Evolutionary conservation across 2,329 filamentous ascomycete species (phyloP), one percentile per base, ranked within the genome.

Genomic region (Nemania serpens): DNA sequence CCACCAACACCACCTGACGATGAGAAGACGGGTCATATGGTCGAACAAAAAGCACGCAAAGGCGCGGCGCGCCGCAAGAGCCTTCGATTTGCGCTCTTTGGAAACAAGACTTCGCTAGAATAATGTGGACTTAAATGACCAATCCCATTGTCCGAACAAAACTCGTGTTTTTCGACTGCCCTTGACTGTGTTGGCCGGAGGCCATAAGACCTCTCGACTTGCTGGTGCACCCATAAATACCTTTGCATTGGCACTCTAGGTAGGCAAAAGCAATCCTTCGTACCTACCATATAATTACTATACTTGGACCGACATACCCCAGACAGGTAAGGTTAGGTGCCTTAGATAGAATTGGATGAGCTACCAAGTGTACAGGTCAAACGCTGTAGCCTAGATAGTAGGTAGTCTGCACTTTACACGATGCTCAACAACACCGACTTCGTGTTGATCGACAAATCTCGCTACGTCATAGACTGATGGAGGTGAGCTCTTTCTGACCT

Each of bases 1-100:
- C 69, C 70, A n/a, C 66, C 69, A 5, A 72, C 71, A 39, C 70
- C 72, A 15, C 68, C 71, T 18, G 68, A 69, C 45, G 70, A 73
- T 1, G 66, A 71, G 36, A 61, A 42, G 55, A 50, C 66, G n/a
- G 59, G 63, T 13, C 66, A 65, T 6, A 36, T 64, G 29, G 64
- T 66, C 9, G 69, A 70, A 29, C 61, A 55, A 43, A 69, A 68
- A 45, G 51, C 61, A n/a, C 45, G 47, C 10, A 72, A 69, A 60
- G 61, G 61, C 2, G 68, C 69, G 22, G 54, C 66, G 25, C 73
- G 70, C 33, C 67, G 71, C 39, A 73, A 66, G 62, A 74, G 72
- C 48, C 64, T 71, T 29, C 68, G 69, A 13, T 71, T 71, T 50
- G 61, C 65, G 7, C 61, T 74, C 7, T 74, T 74, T 65, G 68